A percentile compares a stretch with the other conserved stretches of the same genome.
Conservation (phyloP, 192 early-diverging fungal species). For the Podila horticola region DNA sequence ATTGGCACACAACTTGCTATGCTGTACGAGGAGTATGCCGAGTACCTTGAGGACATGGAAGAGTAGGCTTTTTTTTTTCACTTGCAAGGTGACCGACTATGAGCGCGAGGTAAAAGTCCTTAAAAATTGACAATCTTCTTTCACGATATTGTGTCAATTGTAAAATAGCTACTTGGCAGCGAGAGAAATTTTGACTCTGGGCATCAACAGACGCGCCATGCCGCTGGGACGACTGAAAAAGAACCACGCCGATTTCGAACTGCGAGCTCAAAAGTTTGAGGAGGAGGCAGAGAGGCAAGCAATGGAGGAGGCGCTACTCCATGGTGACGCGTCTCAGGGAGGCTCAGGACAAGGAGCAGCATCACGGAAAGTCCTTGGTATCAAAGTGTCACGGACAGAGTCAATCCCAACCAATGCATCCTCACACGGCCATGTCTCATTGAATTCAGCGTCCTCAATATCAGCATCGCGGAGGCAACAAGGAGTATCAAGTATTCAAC, state of each 20-base stretch:
- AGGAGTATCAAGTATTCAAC: not conserved
- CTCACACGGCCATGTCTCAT: not conserved
- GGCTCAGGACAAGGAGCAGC: not conserved
- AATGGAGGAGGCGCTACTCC: not conserved
- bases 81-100: not conserved
- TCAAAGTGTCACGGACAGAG: not conserved
- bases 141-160: too few relatives aligned
- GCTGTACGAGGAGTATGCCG: constrained; percentile 85
- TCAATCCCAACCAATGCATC: not conserved
- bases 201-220: constrained; percentile 74
- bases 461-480: not conserved
- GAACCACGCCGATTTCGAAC: not conserved
- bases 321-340: not conserved
- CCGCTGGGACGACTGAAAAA: constrained; percentile 71
- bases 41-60: constrained; percentile 60
- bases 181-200: constrained; percentile 70
- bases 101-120: too few relatives aligned
- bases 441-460: not conserved
- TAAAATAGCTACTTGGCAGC: constrained; percentile 61
- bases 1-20: constrained; percentile 74
- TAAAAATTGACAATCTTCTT: too few relatives aligned
- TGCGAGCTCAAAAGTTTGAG: constrained; percentile 68
- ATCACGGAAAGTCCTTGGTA: not conserved
- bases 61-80: constrained; percentile 25
- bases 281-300: constrained; percentile 17